Evolutionary conservation across 306 rosid species (phyloP), one percentile per base, ranked within the genome.

Genomic region (Citrullus colocynthis): DNA sequence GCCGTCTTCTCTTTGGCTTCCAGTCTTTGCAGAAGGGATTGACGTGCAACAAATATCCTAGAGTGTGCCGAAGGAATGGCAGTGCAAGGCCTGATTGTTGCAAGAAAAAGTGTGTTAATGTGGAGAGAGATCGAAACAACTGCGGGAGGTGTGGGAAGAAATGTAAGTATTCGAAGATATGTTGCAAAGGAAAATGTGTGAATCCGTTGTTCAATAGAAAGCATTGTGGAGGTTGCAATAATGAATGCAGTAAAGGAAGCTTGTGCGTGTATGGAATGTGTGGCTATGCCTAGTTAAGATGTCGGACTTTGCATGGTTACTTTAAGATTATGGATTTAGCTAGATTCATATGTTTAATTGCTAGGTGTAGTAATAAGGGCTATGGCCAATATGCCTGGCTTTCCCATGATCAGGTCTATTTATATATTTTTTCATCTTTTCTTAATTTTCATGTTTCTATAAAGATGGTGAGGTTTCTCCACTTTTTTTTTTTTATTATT

Each of bases 231-330:
- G 88, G 81, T 7, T 90, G 91, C 84, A 63, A 79, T 24, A 74
- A 74, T 18, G 76, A 75, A 73, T 88, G 91, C 85, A 82, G 81
- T 63, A 85, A 76, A 49, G 89, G 90, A 24, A 82, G 84, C 56
- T 63, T 11, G 0, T 89, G 88, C 52, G 88, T 66, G 63, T 84
- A 83, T 82, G 90, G 91, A 49, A 78, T 86, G 85, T 87, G 88
- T 84, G 76, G 59, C 55, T 87, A 84, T 15, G 82, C 82, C 8
- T 72, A 73, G 16, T 48, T 72, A 51, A 32, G 36, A 32, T 32
- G 36, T 9, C 49, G 49, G 3, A 36, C 39, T 4, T 42, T 39
- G 54, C 28, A 42, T 69, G 32, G 32, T 21, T 6, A 54, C 58
- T 6, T 58, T 58, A 55, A 55, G 21, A 5, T 51, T 51, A 51